phyloP scores from a whole-genome alignment of 192 early-diverging fungal species.

The Linnemannia elongata region DNA sequence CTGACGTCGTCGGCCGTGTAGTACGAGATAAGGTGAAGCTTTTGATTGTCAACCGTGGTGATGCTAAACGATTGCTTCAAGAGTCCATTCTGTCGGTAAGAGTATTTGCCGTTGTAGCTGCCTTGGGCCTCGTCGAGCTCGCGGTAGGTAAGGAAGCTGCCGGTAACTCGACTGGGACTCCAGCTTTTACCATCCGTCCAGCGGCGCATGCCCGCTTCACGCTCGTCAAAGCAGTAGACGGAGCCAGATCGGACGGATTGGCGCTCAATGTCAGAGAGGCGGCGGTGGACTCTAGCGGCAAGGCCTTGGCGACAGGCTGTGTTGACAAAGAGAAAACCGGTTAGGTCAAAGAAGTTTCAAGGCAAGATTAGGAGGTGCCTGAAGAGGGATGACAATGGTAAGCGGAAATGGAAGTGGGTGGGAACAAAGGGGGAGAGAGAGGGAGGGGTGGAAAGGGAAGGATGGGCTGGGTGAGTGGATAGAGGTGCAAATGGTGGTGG shows the following conservation, averaged over 20 bases:
- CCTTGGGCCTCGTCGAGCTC: constrained; percentile 73
- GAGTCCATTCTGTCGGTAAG: constrained; percentile 83
- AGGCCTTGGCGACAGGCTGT: constrained; percentile 80
- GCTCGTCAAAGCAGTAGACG: constrained; percentile 93
- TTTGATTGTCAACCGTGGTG: constrained; percentile 82
- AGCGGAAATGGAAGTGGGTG: not conserved
- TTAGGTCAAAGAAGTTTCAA: not conserved
- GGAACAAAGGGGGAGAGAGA: not conserved
- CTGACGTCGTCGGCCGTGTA: constrained; percentile 86
- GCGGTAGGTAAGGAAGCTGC: constrained; percentile 91
- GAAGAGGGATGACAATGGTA: not conserved
- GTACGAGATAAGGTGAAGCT: constrained; percentile 91
- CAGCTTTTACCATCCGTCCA: constrained; percentile 96
- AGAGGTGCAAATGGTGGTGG: not conserved
- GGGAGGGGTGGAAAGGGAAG: not conserved
- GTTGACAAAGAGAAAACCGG: not conserved
- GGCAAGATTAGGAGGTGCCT: not conserved
- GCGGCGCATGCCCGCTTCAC: constrained; percentile 91
- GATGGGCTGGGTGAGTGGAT: not conserved
- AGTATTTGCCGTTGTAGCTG: constrained; percentile 41
- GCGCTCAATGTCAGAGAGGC: constrained; percentile 88
- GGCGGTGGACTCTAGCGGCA: constrained; percentile 81
- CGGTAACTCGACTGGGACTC: constrained; percentile 90
- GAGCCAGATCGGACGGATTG: constrained; percentile 85
- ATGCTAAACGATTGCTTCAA: constrained; percentile 95